phyloP scores from a whole-genome alignment of 2,329 filamentous ascomycete species.

The Colletotrichum cordylinicola region DNA sequence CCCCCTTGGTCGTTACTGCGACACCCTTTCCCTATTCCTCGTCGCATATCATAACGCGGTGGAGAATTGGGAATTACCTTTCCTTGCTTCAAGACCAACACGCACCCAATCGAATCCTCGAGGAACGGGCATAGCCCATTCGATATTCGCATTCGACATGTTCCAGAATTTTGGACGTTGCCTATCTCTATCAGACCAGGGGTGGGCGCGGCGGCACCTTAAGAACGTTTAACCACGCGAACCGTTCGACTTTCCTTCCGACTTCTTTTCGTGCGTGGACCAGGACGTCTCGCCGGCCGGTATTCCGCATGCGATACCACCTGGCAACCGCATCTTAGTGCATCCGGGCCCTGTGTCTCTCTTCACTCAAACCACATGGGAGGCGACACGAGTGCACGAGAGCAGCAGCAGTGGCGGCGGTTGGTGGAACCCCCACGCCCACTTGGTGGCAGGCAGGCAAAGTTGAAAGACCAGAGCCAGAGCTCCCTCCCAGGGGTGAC shows the following conservation, averaged over 20 bases:
- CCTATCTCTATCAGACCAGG: neutral
- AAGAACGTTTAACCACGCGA: neutral
- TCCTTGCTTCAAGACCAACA: neutral
- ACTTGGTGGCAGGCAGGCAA: neutral
- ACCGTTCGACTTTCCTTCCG: constrained; percentile 2
- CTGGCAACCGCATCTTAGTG: neutral
- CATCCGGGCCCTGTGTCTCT: neutral
- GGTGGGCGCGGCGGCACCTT: neutral
- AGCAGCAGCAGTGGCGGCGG: neutral
- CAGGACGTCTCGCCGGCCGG: neutral
- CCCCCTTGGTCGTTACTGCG: neutral
- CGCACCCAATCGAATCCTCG: neutral
- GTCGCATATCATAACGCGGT: neutral
- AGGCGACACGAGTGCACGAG: neutral
- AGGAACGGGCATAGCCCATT: neutral
- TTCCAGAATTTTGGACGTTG: neutral
- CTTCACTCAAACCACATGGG: neutral
- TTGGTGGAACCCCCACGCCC: constrained; percentile 15
- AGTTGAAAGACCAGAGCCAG: neutral
- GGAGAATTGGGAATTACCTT: neutral
- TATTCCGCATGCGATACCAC: neutral
- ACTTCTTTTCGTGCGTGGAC: constrained; percentile 23
- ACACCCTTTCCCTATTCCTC: neutral
- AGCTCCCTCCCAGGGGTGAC: neutral
- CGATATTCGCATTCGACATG: neutral